A percentile compares a stretch with the other conserved stretches of the same genome.
phyloP scores from a whole-genome alignment of 2,329 filamentous ascomycete species.

The Colletotrichum paranaense region DNA sequence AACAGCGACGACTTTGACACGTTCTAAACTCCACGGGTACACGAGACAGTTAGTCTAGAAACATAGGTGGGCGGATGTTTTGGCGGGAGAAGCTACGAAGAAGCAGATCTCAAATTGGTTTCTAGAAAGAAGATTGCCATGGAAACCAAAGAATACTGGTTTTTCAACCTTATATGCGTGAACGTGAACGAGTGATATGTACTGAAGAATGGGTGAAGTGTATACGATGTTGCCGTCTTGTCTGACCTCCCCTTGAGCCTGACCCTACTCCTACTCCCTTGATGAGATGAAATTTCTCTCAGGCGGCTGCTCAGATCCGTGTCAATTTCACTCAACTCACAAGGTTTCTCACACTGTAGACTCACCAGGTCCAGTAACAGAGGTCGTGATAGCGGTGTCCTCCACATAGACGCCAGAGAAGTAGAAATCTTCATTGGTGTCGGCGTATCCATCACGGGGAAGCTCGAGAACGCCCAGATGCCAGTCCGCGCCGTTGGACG shows the following conservation, averaged over 20 bases:
- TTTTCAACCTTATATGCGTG: not conserved
- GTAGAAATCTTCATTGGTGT: constrained; percentile 73
- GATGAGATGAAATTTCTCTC: too few species aligned
- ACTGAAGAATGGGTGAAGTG: not conserved
- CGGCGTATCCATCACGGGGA: constrained; percentile 65
- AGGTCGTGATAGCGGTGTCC: constrained; percentile 48
- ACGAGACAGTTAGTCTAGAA: not conserved
- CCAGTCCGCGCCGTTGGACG: constrained; percentile 77
- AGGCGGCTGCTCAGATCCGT: not conserved
- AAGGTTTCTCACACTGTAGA: not conserved
- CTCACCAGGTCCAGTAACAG: constrained; percentile 42
- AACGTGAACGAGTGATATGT: constrained; percentile 5
- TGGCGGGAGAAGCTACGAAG: not conserved
- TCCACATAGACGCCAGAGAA: constrained; percentile 80
- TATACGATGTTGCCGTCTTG: not conserved
- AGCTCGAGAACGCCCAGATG: constrained; percentile 78
- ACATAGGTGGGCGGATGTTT: not conserved
- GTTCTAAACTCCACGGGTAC: too few species aligned
- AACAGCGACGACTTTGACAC: not conserved
- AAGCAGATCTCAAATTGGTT: too few species aligned
- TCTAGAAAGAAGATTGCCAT: not conserved
- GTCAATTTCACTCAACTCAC: not conserved
- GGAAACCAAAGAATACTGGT: not conserved
- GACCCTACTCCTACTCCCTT: not conserved
- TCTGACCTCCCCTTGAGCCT: not conserved